phyloP scores from a whole-genome alignment of 148 eudicot genomes.

The Bassia scoparia region DNA sequence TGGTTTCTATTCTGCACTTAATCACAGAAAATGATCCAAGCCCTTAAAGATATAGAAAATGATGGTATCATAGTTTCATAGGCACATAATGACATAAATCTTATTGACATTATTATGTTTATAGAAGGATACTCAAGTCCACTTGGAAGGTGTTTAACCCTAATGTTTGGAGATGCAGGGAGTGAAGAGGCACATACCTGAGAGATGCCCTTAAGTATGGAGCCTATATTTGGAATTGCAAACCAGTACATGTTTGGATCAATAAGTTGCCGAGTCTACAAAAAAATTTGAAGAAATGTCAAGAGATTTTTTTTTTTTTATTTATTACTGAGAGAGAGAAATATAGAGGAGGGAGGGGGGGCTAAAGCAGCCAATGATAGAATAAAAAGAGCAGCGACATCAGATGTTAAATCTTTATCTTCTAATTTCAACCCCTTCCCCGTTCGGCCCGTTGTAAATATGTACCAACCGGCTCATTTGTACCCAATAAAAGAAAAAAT shows the following conservation, averaged over 20 bases:
- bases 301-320: neutral
- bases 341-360: neutral
- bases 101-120: no score
- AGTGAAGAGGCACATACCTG: conserved; percentile 49
- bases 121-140: neutral
- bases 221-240: conserved; percentile 83
- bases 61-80: neutral
- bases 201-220: conserved; percentile 79
- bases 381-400: neutral
- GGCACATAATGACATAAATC: no score
- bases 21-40: no score
- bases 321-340: no score
- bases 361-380: neutral
- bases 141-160: neutral
- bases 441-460: no score
- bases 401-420: neutral
- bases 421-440: neutral
- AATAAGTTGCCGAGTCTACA: conserved; percentile 88
- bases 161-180: neutral
- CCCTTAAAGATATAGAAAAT: neutral
- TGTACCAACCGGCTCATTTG: no score
- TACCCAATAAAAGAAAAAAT: no score
- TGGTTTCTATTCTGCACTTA: no score
- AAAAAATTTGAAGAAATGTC: neutral
- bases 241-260: conserved; percentile 92